Evolutionary conservation across 2,329 filamentous ascomycete genomes (phyloP), one percentile per base, ranked within the genome.

Genomic region (Ophiostoma perfectum): DNA sequence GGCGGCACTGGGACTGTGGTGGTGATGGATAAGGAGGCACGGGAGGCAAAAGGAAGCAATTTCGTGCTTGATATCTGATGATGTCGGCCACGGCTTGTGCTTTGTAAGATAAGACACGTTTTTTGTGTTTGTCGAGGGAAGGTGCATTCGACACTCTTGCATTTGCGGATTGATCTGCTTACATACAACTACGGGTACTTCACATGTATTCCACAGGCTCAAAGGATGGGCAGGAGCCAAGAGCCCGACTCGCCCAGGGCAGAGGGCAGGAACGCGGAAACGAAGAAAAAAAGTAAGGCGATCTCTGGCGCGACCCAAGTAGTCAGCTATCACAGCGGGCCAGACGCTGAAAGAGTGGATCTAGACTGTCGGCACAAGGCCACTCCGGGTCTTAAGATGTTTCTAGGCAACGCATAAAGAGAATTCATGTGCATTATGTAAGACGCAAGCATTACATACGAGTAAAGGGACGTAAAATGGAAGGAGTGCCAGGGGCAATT

Each of bases 291-390:
- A 64, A 47, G 16, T 64, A 64, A 45, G 42, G 47, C 39, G 60
- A 62, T 63, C 60, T 63, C 60, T 63, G 60, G 39, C 60, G 60
- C 60, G 60, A 63, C 60, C 18, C 58, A 41, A 62, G 36, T 62
- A 38, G 27, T 18, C 39, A 55, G 49, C 49, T 60, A 7, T 52
- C 12, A 14, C 60, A 42, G 60, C 60, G 60, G 60, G 60, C 60
- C 60, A 63, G 38, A 38, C 5, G 39, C 60, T 42, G 60, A 63
- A 63, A 63, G 55, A 63, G 60, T 63, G 60, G 60, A 55, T 18
- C 49, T 55, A 55, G 49, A n/a, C 18, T 55, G 60, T 39, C 55
- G 60, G 38, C 60, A 63, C 60, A 18, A 55, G 49, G 49, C 49
- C 49, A 55, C 49, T 55, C 49, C 49, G 49, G 49, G 49, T 42